Base-by-base conservation (phyloP, 2,329 filamentous ascomycete species). In the Aspergillus udagawae region DNA sequence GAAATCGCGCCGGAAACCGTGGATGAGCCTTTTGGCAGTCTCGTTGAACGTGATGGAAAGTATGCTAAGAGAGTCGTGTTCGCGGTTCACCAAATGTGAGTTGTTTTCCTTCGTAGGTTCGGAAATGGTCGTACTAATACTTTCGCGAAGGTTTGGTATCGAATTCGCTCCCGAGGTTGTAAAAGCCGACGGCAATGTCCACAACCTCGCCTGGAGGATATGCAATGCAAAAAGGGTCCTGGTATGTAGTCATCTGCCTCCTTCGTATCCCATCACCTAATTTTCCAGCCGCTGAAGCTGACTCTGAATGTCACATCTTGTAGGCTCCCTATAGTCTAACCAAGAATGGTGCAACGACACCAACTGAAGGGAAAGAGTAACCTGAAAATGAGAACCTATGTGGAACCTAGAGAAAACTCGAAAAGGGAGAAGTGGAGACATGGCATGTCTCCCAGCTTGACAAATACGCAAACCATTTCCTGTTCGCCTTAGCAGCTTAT, bases 191-290 rank as follows among this genome's bases (percentile, higher is more conserved):
- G 91, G 94, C 5, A 95, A 88, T 65, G 90, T 97, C 58, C 86
- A 83, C 69, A 96, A 96, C 70, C 79, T 99, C 61, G 92, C 92
- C 5, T 97, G 93, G 92, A 84, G 94, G 68, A 90, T 99, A 62
- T 94, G 89, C 73, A 96, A 96, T 72, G 94, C 94, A 38, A 97
- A 97, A 80, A 91, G 92, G 76, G 94, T 96, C 63, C 75, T 97
- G 77, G 91, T 95, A 79, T 79, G 89, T 82, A 41, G 50, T 25
- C 35, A 14, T 21, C 42, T 56, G 29, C 47, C 63, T 65, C 54
- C 48, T 17, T 3, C n/a, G 14, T 38, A 23, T 25, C 32, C n/a
- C 32, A 38, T 3, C 32, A 17, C 32, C 32, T 38, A 17, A 7
- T 7, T 17, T 38, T 17, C 32, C 5, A 17, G 32, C 32, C 14